Base-by-base conservation (phyloP, 345 rosid genomes). In the Salix arbutifolia region DNA sequence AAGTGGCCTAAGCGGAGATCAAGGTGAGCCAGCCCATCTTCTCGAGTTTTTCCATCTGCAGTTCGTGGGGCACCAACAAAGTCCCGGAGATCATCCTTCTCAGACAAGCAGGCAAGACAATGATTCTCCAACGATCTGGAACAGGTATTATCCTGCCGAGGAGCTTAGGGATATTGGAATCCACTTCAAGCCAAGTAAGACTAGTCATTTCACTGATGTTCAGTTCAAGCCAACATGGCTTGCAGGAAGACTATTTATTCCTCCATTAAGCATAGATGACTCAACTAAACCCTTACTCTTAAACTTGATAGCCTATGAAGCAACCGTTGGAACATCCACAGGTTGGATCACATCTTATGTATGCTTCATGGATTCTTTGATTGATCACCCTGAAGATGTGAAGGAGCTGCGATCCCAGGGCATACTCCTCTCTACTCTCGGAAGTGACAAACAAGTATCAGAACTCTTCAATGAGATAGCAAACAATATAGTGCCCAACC, bases 231-330 rank as follows among this genome's bases (percentile, higher is more conserved):
- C 18, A 40, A 40, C 44, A 40, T 40, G 1, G 44, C 13, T 40
- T 40, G 44, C 44, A 40, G 44, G 44, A 10, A 40, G 44, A 40
- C 44, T 40, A 40, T 40, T 1, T 40, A 18, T 83, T 3, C 84
- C 83, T 12, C 74, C 62, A 14, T 50, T 83, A 0, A 64, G 11
- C 0, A 65, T 78, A 1, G 82, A 74, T 56, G 75, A 72, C 65
- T 74, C 76, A 6, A 80, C 84, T 1, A 68, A 14, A 8, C 37
- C 79, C 14, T 71, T 52, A 23, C 40, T 84, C 13, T 33, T 77
- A 17, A 83, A 83, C 75, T 50, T 83, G 77, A 65, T 77, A 40
- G 83, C 81, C 18, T 76, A 14, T 16, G 77, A 76, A 23, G 44
- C n/a, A 19, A 40, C 71, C 23, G 23, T 10, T 10, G 44, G 2